These are phyloP conservation scores for Scalesia atractyloides DNA, from an alignment of 129 eudicot genomes.

Conservation along the genomic window DNA sequence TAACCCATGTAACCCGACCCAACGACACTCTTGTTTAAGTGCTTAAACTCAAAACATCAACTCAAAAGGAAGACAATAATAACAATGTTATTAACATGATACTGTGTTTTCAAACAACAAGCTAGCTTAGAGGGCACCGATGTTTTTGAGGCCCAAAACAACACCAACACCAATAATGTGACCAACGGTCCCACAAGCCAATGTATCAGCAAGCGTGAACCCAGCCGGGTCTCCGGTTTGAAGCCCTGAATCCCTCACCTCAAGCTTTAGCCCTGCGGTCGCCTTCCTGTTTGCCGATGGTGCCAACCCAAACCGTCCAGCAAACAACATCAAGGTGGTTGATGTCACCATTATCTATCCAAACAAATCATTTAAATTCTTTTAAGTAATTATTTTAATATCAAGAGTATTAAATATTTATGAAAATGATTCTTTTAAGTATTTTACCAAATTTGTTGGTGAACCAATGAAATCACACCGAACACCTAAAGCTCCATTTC, in stretches of 20 bases:
- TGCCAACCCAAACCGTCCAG: constrained; percentile 95
- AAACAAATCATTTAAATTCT: not conserved
- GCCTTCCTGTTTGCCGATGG: constrained; percentile 99
- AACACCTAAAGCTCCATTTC: constrained; percentile 65
- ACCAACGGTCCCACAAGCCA: constrained; percentile 93
- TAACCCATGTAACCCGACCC: not conserved
- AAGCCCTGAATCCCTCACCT: constrained; percentile 83
- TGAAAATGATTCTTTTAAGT: not conserved
- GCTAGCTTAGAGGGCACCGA: constrained; percentile 65
- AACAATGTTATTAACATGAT: constrained; percentile 41
- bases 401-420: not conserved
- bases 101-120: constrained; percentile 1
- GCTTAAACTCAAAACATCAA: not conserved
- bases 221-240: constrained; percentile 99
- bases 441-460: constrained; percentile 78
- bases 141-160: constrained; percentile 96
- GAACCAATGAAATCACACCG: constrained; percentile 95
- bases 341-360: constrained; percentile 90
- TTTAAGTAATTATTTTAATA: not conserved
- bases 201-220: constrained; percentile 90
- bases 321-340: constrained; percentile 89
- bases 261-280: constrained; percentile 93
- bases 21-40: not conserved
- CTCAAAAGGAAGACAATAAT: not conserved
- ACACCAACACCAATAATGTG: constrained; percentile 99